These are phyloP conservation scores for Ganoderma lingzhi DNA, from an alignment of 1,284 basidiomycete genomes.

Conservation along the genomic window DNA sequence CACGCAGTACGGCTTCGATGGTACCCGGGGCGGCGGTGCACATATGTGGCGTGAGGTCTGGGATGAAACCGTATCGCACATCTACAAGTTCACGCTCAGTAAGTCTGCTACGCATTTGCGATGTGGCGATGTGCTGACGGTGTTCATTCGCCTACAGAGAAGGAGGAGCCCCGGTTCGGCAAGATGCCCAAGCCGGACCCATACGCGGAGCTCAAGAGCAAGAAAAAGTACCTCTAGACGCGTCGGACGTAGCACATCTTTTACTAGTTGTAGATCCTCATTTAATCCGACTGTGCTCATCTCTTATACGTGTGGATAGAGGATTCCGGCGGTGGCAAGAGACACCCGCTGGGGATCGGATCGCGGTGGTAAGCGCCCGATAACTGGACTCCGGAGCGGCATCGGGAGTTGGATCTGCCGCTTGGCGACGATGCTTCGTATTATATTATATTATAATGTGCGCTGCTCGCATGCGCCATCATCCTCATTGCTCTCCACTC, in stretches of 20 bases:
- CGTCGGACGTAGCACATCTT: constrained; percentile 21
- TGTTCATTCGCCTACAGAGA: constrained; percentile 48
- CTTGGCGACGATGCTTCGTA: constrained; percentile 28
- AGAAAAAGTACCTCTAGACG: constrained; percentile 55
- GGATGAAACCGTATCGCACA: constrained; percentile 69
- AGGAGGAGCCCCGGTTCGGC: constrained; percentile 73
- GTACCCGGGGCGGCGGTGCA: constrained; percentile 67
- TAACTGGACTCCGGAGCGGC: background rate
- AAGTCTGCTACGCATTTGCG: constrained; percentile 45
- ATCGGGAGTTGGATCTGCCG: constrained; percentile 18
- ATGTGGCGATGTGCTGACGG: constrained; percentile 10
- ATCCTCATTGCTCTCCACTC: constrained; percentile 11
- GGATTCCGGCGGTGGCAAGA: background rate
- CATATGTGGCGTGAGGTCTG: constrained; percentile 90
- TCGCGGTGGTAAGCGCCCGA: background rate
- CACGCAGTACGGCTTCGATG: constrained; percentile 60
- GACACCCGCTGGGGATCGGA: background rate
- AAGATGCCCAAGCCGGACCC: constrained; percentile 54
- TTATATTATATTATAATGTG: constrained; percentile 1
- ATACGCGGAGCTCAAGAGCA: constrained; percentile 64
- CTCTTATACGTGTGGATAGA: background rate
- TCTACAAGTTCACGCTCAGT: constrained; percentile 78
- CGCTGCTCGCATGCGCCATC: constrained; percentile 9
- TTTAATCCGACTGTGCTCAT: constrained; percentile 27
- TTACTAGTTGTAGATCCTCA: constrained; percentile 23